phyloP scores from a whole-genome alignment of 129 eudicot species.

The Pittosporum tobira region DNA sequence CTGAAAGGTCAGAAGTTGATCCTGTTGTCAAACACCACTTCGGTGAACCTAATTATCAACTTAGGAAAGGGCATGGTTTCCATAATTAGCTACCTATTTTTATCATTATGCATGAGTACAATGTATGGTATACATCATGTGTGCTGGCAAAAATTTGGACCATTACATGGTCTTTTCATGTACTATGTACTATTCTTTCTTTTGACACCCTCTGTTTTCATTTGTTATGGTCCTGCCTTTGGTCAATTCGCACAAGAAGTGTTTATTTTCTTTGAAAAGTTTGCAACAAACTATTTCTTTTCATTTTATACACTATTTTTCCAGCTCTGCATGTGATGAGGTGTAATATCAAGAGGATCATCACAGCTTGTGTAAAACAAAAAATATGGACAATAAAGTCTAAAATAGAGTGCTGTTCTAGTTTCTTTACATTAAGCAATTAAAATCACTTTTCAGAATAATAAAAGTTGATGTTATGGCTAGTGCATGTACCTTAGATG shows the following conservation, averaged over 20 bases:
- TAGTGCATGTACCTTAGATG: background rate
- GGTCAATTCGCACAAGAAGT: constrained; percentile 3
- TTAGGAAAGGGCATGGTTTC: constrained; percentile 12
- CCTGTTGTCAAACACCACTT: background rate
- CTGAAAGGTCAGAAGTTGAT: background rate
- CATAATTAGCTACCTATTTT: constrained; percentile 8
- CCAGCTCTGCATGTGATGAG: background rate
- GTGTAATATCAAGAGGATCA: constrained; percentile 1
- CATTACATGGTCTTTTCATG: constrained; percentile 4
- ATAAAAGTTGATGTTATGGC: background rate
- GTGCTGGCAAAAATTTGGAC: constrained; percentile 13
- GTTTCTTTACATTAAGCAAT: background rate
- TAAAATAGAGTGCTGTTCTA: background rate
- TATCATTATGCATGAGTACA: background rate
- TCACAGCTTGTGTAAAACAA: background rate
- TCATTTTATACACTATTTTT: too few relatives aligned
- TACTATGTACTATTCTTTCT: constrained; percentile 8
- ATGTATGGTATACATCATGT: background rate
- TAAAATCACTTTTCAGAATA: background rate
- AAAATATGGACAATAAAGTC: background rate
- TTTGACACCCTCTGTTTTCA: constrained; percentile 2
- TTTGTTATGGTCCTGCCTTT: constrained; percentile 4
- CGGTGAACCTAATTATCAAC: background rate
- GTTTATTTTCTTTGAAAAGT: background rate
- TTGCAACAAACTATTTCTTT: background rate